Evolutionary conservation across 2,329 filamentous ascomycete species (phyloP).

Genomic region (Chrysoporthe austroafricana): DNA sequence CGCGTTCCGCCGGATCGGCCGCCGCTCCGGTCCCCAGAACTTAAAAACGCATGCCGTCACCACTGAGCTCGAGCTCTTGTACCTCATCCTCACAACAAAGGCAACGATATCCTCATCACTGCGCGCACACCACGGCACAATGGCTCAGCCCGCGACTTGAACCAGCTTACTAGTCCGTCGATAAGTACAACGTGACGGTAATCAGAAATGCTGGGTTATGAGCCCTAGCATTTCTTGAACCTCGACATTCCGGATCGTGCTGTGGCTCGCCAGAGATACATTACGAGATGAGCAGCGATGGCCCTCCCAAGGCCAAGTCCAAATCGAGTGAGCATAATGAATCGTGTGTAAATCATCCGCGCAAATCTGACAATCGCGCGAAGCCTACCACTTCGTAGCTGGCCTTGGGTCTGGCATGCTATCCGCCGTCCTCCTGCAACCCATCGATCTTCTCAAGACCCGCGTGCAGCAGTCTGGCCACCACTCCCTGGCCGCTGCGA

Average conservation of each 20-base stretch:
- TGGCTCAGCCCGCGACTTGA: constrained; percentile 20
- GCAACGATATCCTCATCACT: background rate
- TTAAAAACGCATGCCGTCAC: constrained; percentile 14
- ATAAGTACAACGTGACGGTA: background rate
- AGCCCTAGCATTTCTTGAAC: constrained; percentile 2
- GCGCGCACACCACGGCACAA: background rate
- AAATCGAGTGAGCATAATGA: constrained; percentile 38
- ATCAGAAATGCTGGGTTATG: constrained; percentile 24
- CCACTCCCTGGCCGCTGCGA: constrained; percentile 68
- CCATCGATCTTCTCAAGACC: constrained; percentile 94
- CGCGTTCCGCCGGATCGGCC: constrained; percentile 9
- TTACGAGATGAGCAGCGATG: constrained; percentile 40
- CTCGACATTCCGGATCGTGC: constrained; percentile 9
- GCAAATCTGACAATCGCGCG: constrained; percentile 20
- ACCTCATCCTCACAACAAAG: background rate
- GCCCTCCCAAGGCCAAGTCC: constrained; percentile 37
- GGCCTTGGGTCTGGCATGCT: constrained; percentile 86
- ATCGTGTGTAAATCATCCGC: background rate
- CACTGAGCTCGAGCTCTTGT: background rate
- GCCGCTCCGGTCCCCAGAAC: constrained; percentile 7
- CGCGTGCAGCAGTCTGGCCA: constrained; percentile 86
- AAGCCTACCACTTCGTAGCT: constrained; percentile 85
- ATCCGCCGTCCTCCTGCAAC: constrained; percentile 89
- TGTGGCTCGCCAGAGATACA: constrained; percentile 19
- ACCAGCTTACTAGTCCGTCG: background rate